A percentile compares a stretch with the other conserved stretches of the same genome.
These are phyloP conservation scores for Posidonia australis DNA, from an alignment of 106 monocot genomes.

Conservation along the genomic window DNA sequence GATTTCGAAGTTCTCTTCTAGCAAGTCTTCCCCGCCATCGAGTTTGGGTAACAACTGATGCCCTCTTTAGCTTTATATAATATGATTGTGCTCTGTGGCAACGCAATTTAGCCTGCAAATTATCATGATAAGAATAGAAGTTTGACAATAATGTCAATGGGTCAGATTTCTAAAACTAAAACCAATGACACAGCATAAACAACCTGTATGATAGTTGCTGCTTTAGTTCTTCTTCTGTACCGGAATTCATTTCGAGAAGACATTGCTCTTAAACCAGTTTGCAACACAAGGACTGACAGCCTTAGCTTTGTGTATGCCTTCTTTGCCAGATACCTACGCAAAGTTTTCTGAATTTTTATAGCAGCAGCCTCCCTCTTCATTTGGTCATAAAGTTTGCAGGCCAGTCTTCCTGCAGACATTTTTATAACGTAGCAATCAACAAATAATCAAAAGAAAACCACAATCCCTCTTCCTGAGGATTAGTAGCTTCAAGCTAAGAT, in stretches of 20 bases:
- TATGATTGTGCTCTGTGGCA: conserved; percentile 52
- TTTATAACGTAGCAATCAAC: background rate
- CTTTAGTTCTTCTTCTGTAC: conserved; percentile 54
- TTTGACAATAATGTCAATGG: background rate
- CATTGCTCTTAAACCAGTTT: conserved; percentile 82
- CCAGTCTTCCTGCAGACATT: conserved; percentile 54
- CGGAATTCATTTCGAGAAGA: conserved; percentile 66
- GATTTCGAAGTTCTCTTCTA: conserved; percentile 80
- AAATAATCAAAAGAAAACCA: background rate
- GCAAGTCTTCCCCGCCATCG: conserved; percentile 91
- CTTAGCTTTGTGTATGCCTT: conserved; percentile 47
- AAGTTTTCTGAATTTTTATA: conserved; percentile 74
- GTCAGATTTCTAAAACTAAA: background rate
- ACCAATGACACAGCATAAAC: background rate
- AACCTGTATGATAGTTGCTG: conserved; percentile 73
- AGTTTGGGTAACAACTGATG: conserved; percentile 68
- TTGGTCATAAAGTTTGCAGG: conserved; percentile 56
- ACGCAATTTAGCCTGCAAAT: conserved; percentile 58
- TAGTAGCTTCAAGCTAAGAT: background rate
- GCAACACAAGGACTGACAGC: conserved; percentile 52
- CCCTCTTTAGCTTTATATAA: conserved; percentile 54
- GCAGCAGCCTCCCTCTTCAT: conserved; percentile 72
- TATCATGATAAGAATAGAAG: conserved; percentile 3
- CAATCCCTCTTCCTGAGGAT: background rate
- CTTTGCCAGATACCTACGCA: conserved; percentile 47